phyloP scores from a whole-genome alignment of 2,329 filamentous ascomycete genomes.

The Madurella mycetomatis region DNA sequence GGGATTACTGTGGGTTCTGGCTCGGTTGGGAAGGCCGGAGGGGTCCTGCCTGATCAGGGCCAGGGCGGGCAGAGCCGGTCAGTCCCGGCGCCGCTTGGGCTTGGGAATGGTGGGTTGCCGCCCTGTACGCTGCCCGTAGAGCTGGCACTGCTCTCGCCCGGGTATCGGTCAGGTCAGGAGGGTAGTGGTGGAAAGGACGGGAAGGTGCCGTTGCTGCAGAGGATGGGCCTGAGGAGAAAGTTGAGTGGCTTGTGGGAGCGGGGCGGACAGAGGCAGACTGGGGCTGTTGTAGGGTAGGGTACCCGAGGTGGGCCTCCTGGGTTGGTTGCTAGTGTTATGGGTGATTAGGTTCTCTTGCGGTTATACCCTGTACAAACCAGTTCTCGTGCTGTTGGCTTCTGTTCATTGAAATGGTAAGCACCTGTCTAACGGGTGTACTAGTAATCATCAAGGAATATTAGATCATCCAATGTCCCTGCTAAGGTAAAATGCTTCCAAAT shows the following conservation, averaged over 20 bases:
- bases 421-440: no score
- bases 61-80: background rate
- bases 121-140: slow-evolving; percentile 17
- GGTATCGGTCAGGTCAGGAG: background rate
- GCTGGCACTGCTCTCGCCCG: slow-evolving; percentile 12
- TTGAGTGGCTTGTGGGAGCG: slow-evolving; percentile 17
- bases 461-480: no score
- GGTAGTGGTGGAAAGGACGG: background rate
- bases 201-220: slow-evolving; percentile 12
- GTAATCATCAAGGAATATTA: no score
- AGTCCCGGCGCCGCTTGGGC: slow-evolving; percentile 3
- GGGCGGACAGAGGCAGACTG: slow-evolving; percentile 6
- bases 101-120: slow-evolving; percentile 4
- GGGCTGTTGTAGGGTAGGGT: slow-evolving; percentile 7
- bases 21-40: background rate
- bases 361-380: no score
- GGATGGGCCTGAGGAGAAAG: slow-evolving; percentile 19
- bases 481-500: no score
- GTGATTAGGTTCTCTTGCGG: no score
- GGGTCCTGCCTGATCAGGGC: background rate
- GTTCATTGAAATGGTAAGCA: no score
- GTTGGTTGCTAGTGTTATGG: no score
- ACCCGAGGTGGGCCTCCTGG: no score
- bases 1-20: background rate
- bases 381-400: no score